Percentiles rank a stretch among this genome's conserved stretches.
Evolutionary conservation across 1,284 basidiomycete species (phyloP).

Genomic region (Omphalotus olearius): DNA sequence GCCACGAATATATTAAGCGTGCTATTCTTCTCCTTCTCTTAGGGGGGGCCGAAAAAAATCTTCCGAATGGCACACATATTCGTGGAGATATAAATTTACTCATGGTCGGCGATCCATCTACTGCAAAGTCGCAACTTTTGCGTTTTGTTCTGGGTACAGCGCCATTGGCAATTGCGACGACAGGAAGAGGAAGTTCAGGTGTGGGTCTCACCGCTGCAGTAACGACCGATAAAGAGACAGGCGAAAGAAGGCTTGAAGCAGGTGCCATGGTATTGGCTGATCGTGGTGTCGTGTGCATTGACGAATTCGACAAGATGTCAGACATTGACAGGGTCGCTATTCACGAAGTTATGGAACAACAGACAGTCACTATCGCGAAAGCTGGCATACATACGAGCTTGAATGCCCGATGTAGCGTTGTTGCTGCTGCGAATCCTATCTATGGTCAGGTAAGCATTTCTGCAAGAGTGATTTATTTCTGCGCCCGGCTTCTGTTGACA

Average conservation of each 20-base stretch:
- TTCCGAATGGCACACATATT: slow-evolving; percentile 97
- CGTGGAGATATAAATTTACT: slow-evolving; percentile 99
- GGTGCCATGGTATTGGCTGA: slow-evolving; percentile 99
- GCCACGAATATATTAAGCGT: slow-evolving; percentile 94
- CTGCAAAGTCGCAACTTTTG: slow-evolving; percentile 96
- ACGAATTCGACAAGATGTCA: slow-evolving; percentile 99
- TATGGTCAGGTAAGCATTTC: slow-evolving; percentile 80
- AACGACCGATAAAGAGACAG: slow-evolving; percentile 96
- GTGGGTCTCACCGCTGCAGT: slow-evolving; percentile 99
- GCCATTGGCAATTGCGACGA: slow-evolving; percentile 96
- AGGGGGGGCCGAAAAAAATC: slow-evolving; percentile 96
- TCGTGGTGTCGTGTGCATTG: slow-evolving; percentile 97
- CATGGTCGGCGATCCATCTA: slow-evolving; percentile 99
- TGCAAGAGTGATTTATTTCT: slow-evolving; percentile 12
- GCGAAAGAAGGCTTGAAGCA: slow-evolving; percentile 93
- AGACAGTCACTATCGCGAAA: slow-evolving; percentile 99
- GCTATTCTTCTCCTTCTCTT: slow-evolving; percentile 91
- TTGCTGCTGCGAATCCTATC: slow-evolving; percentile 98
- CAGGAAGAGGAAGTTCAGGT: slow-evolving; percentile 94
- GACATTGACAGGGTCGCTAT: slow-evolving; percentile 99
- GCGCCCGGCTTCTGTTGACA: slow-evolving; percentile 11
- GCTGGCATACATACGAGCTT: slow-evolving; percentile 98
- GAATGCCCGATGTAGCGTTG: slow-evolving; percentile 96
- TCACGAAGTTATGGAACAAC: slow-evolving; percentile 99
- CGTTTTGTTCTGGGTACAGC: slow-evolving; percentile 97